A percentile compares a stretch with the other conserved stretches of the same genome.
Conservation (phyloP, 345 rosid genomes). For the Cardiospermum halicacabum region DNA sequence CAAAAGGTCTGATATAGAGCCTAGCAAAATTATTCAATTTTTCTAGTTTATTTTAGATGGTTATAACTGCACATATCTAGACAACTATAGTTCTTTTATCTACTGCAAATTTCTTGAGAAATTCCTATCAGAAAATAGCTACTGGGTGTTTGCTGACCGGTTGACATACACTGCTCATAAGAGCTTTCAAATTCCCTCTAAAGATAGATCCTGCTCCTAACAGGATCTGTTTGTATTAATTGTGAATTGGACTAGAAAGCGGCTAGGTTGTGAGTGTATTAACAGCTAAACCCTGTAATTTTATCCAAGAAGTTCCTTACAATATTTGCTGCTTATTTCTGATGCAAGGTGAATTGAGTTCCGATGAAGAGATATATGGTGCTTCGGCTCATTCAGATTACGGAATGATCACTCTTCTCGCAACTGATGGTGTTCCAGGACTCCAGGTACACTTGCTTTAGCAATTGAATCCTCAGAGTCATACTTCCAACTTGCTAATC, state of each 20-base stretch:
- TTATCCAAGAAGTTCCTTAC: not conserved
- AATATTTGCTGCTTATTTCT: not conserved
- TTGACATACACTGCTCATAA: not conserved
- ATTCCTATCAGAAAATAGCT: too few relatives aligned
- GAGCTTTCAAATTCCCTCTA: not conserved
- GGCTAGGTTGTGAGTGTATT: conserved; percentile 1
- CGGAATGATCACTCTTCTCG: conserved; percentile 79
- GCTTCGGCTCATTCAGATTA: conserved; percentile 88
- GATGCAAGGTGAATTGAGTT: conserved; percentile 40
- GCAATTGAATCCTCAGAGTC: not conserved
- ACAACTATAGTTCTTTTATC: too few relatives aligned
- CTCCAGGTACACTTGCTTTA: conserved; percentile 52
- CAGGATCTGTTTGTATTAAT: not conserved
- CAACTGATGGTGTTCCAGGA: conserved; percentile 76
- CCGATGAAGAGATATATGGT: conserved; percentile 51
- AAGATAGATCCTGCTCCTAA: too few relatives aligned
- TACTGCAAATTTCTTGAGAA: too few relatives aligned
- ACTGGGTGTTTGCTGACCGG: not conserved
- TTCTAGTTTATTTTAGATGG: too few relatives aligned
- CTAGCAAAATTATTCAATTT: too few relatives aligned
- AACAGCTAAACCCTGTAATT: not conserved
- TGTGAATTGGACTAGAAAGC: not conserved
- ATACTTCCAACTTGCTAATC: too few relatives aligned
- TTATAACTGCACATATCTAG: too few relatives aligned
- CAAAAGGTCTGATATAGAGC: too few relatives aligned